Percentiles rank a stretch among this genome's conserved stretches.
These are phyloP conservation scores for Cryomyces minteri DNA, from an alignment of 495 filamentous ascomycete genomes.

Conservation along the genomic window DNA sequence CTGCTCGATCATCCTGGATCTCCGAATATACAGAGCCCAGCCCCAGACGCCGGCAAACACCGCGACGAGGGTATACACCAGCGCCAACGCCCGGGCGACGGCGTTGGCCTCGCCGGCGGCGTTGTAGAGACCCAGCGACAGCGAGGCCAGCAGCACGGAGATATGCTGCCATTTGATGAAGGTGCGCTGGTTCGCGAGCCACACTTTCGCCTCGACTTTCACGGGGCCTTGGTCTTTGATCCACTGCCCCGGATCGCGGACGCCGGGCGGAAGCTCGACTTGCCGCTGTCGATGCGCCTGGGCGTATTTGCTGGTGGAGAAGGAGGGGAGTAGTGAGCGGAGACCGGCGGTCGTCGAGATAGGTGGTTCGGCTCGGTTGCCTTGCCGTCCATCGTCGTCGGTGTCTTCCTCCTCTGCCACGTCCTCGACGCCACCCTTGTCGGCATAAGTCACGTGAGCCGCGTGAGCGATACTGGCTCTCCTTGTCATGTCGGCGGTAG, in stretches of 20 bases:
- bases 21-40: constrained; percentile 57
- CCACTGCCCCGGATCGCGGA: constrained; percentile 63
- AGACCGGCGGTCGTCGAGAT: constrained; percentile 24
- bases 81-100: constrained; percentile 53
- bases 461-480: constrained; percentile 2
- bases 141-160: constrained; percentile 59
- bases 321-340: constrained; percentile 45
- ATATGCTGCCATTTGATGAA: constrained; percentile 98
- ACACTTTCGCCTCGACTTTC: constrained; percentile 89
- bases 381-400: constrained; percentile 20
- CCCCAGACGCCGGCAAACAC: constrained; percentile 76
- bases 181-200: constrained; percentile 94
- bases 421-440: constrained; percentile 9
- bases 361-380: constrained; percentile 7
- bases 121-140: constrained; percentile 75
- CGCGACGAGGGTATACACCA: constrained; percentile 68
- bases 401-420: constrained; percentile 22
- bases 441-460: constrained; percentile 3
- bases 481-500: constrained; percentile 2
- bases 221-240: constrained; percentile 88
- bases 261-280: constrained; percentile 54
- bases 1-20: constrained; percentile 59
- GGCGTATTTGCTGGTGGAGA: constrained; percentile 54
- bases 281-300: constrained; percentile 28
- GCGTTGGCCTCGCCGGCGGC: constrained; percentile 55